Percentiles rank a stretch among this genome's conserved stretches.
phyloP scores from a whole-genome alignment of 805 yeast genomes.

The Candida boleticola region DNA sequence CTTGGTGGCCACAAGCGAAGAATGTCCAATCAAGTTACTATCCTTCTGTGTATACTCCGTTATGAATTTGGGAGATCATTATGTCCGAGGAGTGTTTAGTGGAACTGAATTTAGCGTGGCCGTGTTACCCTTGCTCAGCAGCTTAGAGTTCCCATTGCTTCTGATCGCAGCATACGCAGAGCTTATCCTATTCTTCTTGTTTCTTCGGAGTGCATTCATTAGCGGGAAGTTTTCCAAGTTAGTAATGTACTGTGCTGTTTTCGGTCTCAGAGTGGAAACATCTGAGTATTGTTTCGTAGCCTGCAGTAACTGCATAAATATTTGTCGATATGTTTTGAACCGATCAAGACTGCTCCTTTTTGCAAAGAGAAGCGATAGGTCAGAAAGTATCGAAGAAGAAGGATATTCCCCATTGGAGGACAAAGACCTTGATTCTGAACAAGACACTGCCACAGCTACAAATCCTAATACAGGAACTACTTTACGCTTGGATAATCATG shows the following conservation, averaged over 20 bases:
- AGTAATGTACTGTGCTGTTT: background rate
- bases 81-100: constrained; percentile 17
- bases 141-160: constrained; percentile 16
- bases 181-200: background rate
- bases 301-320: background rate
- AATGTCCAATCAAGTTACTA: constrained; percentile 19
- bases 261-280: background rate
- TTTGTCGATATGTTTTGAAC: background rate
- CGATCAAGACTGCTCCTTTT: too few relatives aligned
- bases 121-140: constrained; percentile 13
- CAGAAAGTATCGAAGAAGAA: too few relatives aligned
- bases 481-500: too few relatives aligned
- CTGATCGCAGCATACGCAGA: constrained; percentile 15
- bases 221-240: too few relatives aligned
- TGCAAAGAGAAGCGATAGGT: too few relatives aligned
- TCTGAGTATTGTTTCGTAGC: background rate
- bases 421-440: too few relatives aligned
- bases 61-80: constrained; percentile 21
- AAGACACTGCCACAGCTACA: too few relatives aligned
- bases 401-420: too few relatives aligned
- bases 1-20: constrained; percentile 17
- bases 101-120: constrained; percentile 13
- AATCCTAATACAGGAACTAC: too few relatives aligned
- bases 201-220: too few relatives aligned
- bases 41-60: constrained; percentile 27